Conservation (phyloP, 164 flowering plant genomes). For the Vitis riparia region DNA sequence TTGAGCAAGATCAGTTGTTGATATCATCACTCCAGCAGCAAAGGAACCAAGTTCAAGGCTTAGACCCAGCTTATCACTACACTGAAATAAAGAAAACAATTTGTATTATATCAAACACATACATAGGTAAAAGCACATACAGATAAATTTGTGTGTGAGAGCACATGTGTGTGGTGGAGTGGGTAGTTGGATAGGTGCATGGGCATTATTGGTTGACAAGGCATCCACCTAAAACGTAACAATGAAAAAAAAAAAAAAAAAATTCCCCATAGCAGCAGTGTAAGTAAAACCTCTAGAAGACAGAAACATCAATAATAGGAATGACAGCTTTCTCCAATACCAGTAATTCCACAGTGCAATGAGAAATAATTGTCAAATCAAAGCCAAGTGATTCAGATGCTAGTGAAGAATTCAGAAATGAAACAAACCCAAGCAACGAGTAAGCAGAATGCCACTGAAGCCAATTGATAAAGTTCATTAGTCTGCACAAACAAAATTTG, state of each 20-base stretch:
- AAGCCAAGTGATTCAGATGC: not conserved
- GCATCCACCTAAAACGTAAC: too few species aligned
- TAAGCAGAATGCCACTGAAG: constrained; percentile 94
- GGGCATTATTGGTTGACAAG: too few species aligned
- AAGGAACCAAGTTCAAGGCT: constrained; percentile 97
- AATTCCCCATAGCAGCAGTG: too few species aligned
- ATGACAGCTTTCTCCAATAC: too few species aligned
- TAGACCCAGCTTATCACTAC: constrained; percentile 96
- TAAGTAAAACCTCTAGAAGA: too few species aligned
- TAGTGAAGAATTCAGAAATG: constrained; percentile 17
- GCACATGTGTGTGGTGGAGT: too few species aligned
- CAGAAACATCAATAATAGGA: too few species aligned
- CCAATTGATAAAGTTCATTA: constrained; percentile 93
- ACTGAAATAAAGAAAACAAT: constrained; percentile 49
- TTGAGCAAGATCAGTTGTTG: constrained; percentile 93
- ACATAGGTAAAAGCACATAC: not conserved
- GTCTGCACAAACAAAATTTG: constrained; percentile 53
- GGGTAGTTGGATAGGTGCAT: too few species aligned
- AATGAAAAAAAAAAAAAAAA: too few species aligned
- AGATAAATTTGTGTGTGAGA: not conserved
- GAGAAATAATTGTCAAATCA: not conserved
- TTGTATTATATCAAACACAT: constrained; percentile 2
- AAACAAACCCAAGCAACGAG: constrained; percentile 95
- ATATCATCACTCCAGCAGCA: constrained; percentile 99
- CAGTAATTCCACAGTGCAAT: too few species aligned